phyloP scores from a whole-genome alignment of 768 basidiomycete species.

The Tulasnella sp. region DNA sequence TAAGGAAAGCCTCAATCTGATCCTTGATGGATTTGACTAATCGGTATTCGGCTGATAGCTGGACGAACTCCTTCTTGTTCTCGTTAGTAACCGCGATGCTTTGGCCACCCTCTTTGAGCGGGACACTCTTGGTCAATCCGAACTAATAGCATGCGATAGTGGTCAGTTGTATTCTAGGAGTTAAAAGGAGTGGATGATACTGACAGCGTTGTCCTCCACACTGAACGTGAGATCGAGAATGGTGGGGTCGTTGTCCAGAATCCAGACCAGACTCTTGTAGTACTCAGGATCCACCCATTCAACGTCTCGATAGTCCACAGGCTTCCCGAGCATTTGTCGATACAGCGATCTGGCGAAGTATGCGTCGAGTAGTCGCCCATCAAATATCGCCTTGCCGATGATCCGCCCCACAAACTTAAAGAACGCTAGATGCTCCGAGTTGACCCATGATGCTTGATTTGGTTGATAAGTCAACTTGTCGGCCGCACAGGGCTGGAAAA shows the following conservation, averaged over 20 bases:
- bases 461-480: conserved; percentile 95
- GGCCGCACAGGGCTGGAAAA: conserved; percentile 96
- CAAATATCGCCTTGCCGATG: conserved; percentile 96
- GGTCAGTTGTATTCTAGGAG: not conserved
- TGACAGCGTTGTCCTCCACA: conserved; percentile 88
- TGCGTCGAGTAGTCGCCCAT: conserved; percentile 90
- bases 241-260: conserved; percentile 90
- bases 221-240: conserved; percentile 84
- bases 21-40: conserved; percentile 90
- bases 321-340: conserved; percentile 87
- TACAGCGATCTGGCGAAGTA: conserved; percentile 97
- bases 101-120: conserved; percentile 79
- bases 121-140: conserved; percentile 78
- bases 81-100: conserved; percentile 84
- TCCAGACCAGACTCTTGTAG: conserved; percentile 97
- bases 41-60: conserved; percentile 88
- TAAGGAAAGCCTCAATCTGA: conserved; percentile 81
- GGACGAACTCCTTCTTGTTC: conserved; percentile 94
- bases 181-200: conserved; percentile 20
- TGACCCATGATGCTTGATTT: conserved; percentile 86
- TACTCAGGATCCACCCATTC: conserved; percentile 99
- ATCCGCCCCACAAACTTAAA: conserved; percentile 98
- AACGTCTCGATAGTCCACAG: conserved; percentile 89
- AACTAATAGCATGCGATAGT: conserved; percentile 41
- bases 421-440: conserved; percentile 90